Conservation (phyloP, 2,329 filamentous ascomycete genomes). For the Dothistroma pini region DNA sequence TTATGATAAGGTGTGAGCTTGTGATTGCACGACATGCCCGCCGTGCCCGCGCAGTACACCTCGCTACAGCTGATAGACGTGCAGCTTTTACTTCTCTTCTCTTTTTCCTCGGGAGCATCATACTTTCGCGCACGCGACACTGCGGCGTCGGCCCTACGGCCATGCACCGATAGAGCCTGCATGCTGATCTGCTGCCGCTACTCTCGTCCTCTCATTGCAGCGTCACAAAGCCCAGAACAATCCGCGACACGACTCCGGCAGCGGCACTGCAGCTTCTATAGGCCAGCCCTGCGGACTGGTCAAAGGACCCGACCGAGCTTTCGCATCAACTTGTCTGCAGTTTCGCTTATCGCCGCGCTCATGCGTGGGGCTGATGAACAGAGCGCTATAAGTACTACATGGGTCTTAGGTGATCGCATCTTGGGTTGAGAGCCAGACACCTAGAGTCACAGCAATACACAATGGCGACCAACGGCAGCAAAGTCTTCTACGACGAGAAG, state of each 20-base stretch:
- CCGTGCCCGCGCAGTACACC: not conserved
- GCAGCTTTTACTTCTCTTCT: not conserved
- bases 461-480: constrained; percentile 14
- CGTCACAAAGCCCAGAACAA: not conserved
- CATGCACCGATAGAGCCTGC: not conserved
- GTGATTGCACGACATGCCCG: not conserved
- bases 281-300: not conserved
- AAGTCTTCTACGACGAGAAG: constrained; percentile 20
- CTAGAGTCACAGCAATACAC: not conserved
- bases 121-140: not conserved
- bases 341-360: not conserved
- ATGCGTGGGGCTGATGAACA: not conserved
- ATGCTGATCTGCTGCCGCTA: not conserved
- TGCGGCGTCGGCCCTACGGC: not conserved
- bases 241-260: not conserved
- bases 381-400: not conserved
- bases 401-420: not conserved
- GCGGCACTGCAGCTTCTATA: not conserved
- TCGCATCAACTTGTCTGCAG: not conserved
- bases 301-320: not conserved
- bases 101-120: not conserved
- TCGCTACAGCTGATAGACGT: not conserved
- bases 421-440: not conserved
- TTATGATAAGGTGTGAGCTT: not conserved
- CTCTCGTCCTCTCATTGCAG: not conserved